Conservation (phyloP, 108 stramenopile genomes). For the Ochromonas danica region DNA sequence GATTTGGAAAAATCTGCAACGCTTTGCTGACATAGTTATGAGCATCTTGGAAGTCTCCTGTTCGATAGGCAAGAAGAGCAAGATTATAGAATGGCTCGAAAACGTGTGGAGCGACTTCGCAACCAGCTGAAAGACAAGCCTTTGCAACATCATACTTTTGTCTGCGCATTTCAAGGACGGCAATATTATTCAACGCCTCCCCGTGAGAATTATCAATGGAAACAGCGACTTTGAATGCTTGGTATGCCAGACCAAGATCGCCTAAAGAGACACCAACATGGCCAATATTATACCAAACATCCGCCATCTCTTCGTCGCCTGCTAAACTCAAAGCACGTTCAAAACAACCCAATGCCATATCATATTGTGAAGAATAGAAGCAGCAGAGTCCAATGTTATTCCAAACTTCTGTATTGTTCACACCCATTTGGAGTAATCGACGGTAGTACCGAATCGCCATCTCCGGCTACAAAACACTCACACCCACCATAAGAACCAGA, state of each 20-base stretch:
- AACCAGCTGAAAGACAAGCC: slow-evolving; percentile 41
- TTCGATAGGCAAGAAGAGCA: slow-evolving; percentile 53
- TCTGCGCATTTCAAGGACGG: slow-evolving; percentile 59
- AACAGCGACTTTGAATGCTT: slow-evolving; percentile 60
- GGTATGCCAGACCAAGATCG: slow-evolving; percentile 63
- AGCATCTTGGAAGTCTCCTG: slow-evolving; percentile 57
- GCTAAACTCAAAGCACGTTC: slow-evolving; percentile 57
- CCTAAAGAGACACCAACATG: slow-evolving; percentile 60
- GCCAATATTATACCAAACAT: slow-evolving; percentile 61
- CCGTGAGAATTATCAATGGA: slow-evolving; percentile 51
- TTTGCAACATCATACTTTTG: slow-evolving; percentile 54
- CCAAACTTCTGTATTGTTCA: slow-evolving; percentile 58
- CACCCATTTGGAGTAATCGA: slow-evolving; percentile 64
- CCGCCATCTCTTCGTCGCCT: slow-evolving; percentile 51
- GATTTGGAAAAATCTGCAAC: slow-evolving; percentile 47
- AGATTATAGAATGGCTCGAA: slow-evolving; percentile 59
- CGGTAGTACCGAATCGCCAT: slow-evolving; percentile 62
- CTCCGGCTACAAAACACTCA: slow-evolving; percentile 54
- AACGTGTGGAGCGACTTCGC: slow-evolving; percentile 45
- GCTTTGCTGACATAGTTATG: slow-evolving; percentile 37
- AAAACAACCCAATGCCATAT: slow-evolving; percentile 64
- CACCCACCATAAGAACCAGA: background rate
- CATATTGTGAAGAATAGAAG: slow-evolving; percentile 63
- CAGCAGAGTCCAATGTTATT: slow-evolving; percentile 64
- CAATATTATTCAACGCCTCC: slow-evolving; percentile 59